These are phyloP conservation scores for Phytophthora melonis DNA, from an alignment of 352 stramenopile species.

Conservation along the genomic window DNA sequence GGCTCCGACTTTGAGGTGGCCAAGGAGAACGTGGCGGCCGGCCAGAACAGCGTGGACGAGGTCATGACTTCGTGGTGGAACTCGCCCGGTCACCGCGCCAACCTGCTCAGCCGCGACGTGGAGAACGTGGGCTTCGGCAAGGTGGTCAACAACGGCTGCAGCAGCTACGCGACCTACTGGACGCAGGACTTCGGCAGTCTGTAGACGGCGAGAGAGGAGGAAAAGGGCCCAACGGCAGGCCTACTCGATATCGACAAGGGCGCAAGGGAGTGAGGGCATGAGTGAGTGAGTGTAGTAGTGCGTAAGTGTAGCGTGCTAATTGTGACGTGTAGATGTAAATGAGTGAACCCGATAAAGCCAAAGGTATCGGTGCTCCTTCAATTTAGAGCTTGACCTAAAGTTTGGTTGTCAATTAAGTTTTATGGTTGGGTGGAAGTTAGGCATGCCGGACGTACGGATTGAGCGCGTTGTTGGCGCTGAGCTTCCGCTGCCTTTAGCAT, in stretches of 20 bases:
- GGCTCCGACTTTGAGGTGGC: constrained; percentile 46
- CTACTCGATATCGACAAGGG: constrained; percentile 6
- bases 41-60: constrained; percentile 44
- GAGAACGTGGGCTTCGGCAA: constrained; percentile 47
- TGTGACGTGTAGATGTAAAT: constrained; percentile 5
- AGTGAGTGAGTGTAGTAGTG: not conserved
- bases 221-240: constrained; percentile 13
- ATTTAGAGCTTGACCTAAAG: not conserved
- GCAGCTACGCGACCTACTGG: constrained; percentile 44
- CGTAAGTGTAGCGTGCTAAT: constrained; percentile 11
- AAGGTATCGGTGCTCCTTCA: not conserved
- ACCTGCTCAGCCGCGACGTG: constrained; percentile 48
- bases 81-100: constrained; percentile 54
- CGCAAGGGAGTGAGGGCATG: not conserved
- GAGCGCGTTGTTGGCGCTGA: not conserved
- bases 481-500: not conserved
- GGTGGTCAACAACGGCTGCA: constrained; percentile 36
- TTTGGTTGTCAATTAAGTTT: not conserved
- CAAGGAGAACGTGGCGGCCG: constrained; percentile 62
- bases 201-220: not conserved
- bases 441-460: constrained; percentile 8
- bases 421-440: not conserved
- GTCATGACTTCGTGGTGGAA: constrained; percentile 70
- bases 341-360: not conserved
- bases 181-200: constrained; percentile 46